A percentile compares a stretch with the other conserved stretches of the same genome.
phyloP scores from a whole-genome alignment of 2,329 filamentous ascomycete genomes.

The Aureobasidium sp. region DNA sequence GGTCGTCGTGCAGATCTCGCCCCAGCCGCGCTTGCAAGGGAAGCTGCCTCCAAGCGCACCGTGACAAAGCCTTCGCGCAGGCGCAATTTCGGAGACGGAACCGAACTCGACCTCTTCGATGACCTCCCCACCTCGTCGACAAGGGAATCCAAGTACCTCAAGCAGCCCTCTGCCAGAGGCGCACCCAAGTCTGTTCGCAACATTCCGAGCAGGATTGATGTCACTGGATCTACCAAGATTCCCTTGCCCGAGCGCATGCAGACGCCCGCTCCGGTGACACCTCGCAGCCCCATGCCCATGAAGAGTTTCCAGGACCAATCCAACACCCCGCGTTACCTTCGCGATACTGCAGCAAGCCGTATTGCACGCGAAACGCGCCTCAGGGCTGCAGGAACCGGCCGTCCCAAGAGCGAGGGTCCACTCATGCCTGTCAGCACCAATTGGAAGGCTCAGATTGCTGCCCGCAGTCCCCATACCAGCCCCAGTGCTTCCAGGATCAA shows the following conservation, averaged over 20 bases:
- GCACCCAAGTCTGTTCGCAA: conserved; percentile 53
- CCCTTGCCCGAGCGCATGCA: conserved; percentile 35
- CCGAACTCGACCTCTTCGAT: conserved; percentile 87
- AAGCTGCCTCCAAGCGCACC: conserved; percentile 55
- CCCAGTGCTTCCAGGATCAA: conserved; percentile 41
- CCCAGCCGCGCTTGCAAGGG: conserved; percentile 40
- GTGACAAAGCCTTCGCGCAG: conserved; percentile 62
- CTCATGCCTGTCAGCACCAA: conserved; percentile 34
- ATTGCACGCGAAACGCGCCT: conserved; percentile 55
- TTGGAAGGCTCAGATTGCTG: conserved; percentile 48
- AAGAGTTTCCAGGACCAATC: conserved; percentile 34
- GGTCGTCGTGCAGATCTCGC: conserved; percentile 35
- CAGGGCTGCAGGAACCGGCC: conserved; percentile 22
- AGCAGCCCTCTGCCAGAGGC: conserved; percentile 63
- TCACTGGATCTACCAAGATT: conserved; percentile 22
- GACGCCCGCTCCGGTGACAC: conserved; percentile 40
- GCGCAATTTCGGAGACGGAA: conserved; percentile 80
- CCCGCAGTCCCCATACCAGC: conserved; percentile 42
- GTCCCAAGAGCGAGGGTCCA: conserved; percentile 7
- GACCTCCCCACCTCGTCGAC: conserved; percentile 83
- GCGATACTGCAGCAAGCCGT: conserved; percentile 57
- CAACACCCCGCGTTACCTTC: conserved; percentile 53
- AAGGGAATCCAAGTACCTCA: conserved; percentile 72
- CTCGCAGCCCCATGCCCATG: conserved; percentile 45
- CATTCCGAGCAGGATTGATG: conserved; percentile 38